Evolutionary conservation across 2,329 filamentous ascomycete genomes (phyloP).

Genomic region (Pseudopyrenochaeta lycopersici): DNA sequence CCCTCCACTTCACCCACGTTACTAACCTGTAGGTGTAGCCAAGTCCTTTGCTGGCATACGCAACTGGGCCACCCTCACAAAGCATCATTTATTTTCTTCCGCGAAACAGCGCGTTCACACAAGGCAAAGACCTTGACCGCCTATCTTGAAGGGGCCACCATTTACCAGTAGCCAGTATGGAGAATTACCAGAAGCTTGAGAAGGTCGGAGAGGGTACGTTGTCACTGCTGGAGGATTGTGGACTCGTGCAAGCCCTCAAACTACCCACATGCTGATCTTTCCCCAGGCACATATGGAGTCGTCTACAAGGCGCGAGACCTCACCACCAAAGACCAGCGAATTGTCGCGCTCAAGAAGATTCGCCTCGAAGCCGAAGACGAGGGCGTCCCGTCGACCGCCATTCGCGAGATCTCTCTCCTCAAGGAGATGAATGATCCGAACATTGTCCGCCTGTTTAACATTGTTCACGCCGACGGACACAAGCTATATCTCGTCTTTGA

Average conservation of each 20-base stretch:
- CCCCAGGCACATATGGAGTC: conserved; percentile 88
- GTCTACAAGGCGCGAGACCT: conserved; percentile 95
- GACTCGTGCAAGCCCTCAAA: background rate
- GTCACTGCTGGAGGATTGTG: background rate
- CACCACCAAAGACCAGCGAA: conserved; percentile 76
- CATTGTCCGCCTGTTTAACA: conserved; percentile 88
- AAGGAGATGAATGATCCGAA: conserved; percentile 95
- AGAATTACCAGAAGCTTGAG: conserved; percentile 96
- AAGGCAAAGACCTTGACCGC: conserved; percentile 25
- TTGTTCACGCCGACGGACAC: conserved; percentile 92
- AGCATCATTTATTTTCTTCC: background rate
- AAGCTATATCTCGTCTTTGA: conserved; percentile 95
- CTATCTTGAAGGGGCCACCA: conserved; percentile 25
- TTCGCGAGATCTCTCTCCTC: conserved; percentile 91
- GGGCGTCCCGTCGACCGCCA: conserved; percentile 89
- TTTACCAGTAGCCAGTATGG: conserved; percentile 65
- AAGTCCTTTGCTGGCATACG: background rate
- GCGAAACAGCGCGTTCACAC: conserved; percentile 1
- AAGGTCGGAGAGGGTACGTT: conserved; percentile 89
- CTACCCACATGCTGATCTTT: conserved; percentile 10
- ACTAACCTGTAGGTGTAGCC: conserved; percentile 40
- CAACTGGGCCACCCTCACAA: background rate
- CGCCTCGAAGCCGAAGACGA: conserved; percentile 95
- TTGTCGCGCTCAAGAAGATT: conserved; percentile 95
- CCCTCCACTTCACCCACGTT: conserved; percentile 11